A percentile compares a stretch with the other conserved stretches of the same genome.
Conservation (phyloP, 208 protist species). For the Acanthamoeba triangularis region DNA sequence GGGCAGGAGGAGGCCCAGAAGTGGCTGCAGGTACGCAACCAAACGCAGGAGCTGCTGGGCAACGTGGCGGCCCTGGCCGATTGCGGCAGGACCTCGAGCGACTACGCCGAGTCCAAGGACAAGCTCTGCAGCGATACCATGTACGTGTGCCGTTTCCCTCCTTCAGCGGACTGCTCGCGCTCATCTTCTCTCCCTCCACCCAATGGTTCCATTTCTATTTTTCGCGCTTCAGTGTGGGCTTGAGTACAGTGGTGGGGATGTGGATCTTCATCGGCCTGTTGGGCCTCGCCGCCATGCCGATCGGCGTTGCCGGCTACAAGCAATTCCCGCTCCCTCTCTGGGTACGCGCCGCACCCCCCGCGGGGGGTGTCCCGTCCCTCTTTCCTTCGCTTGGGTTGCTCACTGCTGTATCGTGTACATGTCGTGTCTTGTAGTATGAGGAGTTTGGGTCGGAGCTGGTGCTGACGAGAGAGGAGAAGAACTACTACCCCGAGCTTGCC, state of each 20-base stretch:
- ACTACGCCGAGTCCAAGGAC: slow-evolving; percentile 46
- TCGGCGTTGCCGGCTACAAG: slow-evolving; percentile 38
- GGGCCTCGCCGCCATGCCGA: slow-evolving; percentile 38
- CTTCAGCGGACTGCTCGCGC: no score
- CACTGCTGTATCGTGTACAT: no score
- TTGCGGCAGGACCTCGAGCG: neutral
- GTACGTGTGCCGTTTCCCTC: neutral
- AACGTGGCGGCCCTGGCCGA: neutral
- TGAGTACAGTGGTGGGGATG: slow-evolving; percentile 62
- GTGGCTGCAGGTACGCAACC: slow-evolving; percentile 18
- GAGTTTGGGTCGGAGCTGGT: slow-evolving; percentile 69
- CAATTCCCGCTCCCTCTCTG: slow-evolving; percentile 35
- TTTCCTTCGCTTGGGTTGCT: neutral
- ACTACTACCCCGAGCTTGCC: slow-evolving; percentile 20
- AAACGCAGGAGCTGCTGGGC: slow-evolving; percentile 29
- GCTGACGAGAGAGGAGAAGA: slow-evolving; percentile 63
- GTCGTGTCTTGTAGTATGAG: slow-evolving; percentile 15
- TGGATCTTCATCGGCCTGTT: slow-evolving; percentile 57
- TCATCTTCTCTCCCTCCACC: neutral
- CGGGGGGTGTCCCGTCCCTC: neutral
- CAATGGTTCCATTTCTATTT: neutral
- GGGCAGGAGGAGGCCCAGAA: slow-evolving; percentile 5
- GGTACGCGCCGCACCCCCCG: neutral
- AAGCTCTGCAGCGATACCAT: slow-evolving; percentile 62
- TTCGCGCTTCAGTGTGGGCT: slow-evolving; percentile 26